Evolutionary conservation across 257 asterid species (phyloP), one percentile per base, ranked within the genome.

Genomic region (Solanum appendiculatum): DNA sequence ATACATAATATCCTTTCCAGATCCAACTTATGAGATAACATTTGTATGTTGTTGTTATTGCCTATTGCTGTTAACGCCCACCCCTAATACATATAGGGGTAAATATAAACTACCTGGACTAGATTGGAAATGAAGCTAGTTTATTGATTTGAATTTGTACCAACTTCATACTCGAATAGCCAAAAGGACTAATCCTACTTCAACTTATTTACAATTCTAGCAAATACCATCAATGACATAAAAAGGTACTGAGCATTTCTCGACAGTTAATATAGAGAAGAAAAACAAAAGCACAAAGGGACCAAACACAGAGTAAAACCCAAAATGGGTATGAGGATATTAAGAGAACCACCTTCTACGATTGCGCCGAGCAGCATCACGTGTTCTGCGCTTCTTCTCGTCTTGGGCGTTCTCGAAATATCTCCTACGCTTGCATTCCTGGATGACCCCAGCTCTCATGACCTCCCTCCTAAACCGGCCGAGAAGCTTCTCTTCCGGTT

Each of bases 341-440:
- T 74, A 7, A 46, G 40, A 9, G 39, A 46, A 46, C 16, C 25
- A 94, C 98, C 98, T 94, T 89, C 96, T 93, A 29, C 98, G 98
- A 86, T 95, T 95, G 87, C 99, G 98, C 89, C 88, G 90, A 8
- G 98, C 98, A 37, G 99, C 98, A 25, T 97, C 99, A 11, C 98
- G 98, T 1, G 94, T 1, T 89, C 86, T 94, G 86, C 99, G 94
- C 89, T 97, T 97, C 90, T 91, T 88, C 93, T 94, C 91, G 2
- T 94, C 99, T 91, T 97, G 99, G 86, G 91, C 91, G 86, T 92
- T 95, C 95, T 97, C 99, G 14, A 89, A 91, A 84, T 27, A 97
- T 46, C 97, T 89, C 63, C 99, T 94, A 73, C 99, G 94, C 88
- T 89, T 94, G 86, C 93, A 90, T 88, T 97, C 99, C 89, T 97